These are phyloP conservation scores for Komagataella mondaviorum DNA, from an alignment of 805 yeast genomes.

Conservation along the genomic window DNA sequence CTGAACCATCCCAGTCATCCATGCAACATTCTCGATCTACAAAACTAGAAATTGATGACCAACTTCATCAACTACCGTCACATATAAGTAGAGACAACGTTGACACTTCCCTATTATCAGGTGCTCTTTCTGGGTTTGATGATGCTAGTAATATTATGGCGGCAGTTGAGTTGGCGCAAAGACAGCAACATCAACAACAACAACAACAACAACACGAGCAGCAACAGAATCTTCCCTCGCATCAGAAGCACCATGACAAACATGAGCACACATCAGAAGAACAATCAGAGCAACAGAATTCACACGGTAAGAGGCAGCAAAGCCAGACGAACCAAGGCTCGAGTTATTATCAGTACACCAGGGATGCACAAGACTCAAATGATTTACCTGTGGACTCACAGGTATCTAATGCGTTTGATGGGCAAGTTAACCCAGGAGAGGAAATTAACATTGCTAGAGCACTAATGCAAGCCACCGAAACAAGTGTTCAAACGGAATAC, in stretches of 20 bases:
- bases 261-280: slow-evolving; percentile 8
- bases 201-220: slow-evolving; percentile 4
- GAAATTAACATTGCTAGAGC: slow-evolving; percentile 59
- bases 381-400: slow-evolving; percentile 47
- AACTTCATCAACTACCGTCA: slow-evolving; percentile 5
- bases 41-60: neutral
- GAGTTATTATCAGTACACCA: slow-evolving; percentile 1
- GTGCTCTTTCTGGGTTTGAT: slow-evolving; percentile 25
- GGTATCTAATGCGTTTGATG: slow-evolving; percentile 16
- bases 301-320: neutral
- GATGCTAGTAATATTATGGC: slow-evolving; percentile 33
- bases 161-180: slow-evolving; percentile 46
- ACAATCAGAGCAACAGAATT: slow-evolving; percentile 4
- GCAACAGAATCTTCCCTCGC: slow-evolving; percentile 7
- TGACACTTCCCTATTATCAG: slow-evolving; percentile 17
- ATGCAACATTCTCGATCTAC: neutral
- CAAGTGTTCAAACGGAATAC: neutral
- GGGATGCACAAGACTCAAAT: slow-evolving; percentile 9
- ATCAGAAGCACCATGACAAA: slow-evolving; percentile 8
- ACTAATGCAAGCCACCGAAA: slow-evolving; percentile 42
- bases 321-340: slow-evolving; percentile 1
- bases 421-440: slow-evolving; percentile 21
- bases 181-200: slow-evolving; percentile 9
- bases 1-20: neutral
- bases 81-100: slow-evolving; percentile 9